Conservation (phyloP, 257 asterid genomes). For the Fraxinus americana region DNA sequence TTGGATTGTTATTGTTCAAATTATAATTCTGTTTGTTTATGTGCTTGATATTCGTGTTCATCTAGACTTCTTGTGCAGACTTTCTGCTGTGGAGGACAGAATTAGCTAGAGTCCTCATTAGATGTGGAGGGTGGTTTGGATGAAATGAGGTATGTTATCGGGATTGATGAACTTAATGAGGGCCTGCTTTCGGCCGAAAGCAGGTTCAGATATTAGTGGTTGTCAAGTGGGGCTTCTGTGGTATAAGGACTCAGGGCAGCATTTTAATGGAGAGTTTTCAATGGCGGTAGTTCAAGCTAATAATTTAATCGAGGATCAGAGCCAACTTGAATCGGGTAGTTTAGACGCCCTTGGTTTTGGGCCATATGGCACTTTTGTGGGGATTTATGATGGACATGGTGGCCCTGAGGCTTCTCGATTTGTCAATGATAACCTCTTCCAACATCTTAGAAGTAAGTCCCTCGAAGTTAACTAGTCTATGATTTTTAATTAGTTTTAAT, state of each 20-base stretch:
- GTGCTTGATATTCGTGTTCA: slow-evolving; percentile 4
- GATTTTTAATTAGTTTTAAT: not conserved
- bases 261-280: slow-evolving; percentile 55
- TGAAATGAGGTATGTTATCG: slow-evolving; percentile 67
- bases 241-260: slow-evolving; percentile 61
- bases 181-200: slow-evolving; percentile 55
- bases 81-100: not conserved
- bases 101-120: slow-evolving; percentile 22
- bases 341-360: slow-evolving; percentile 48
- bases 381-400: slow-evolving; percentile 62
- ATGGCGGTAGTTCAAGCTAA: slow-evolving; percentile 71
- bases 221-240: slow-evolving; percentile 58
- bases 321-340: slow-evolving; percentile 59
- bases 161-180: slow-evolving; percentile 51
- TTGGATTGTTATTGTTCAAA: not conserved
- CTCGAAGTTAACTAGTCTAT: not conserved
- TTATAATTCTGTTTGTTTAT: slow-evolving; percentile 8
- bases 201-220: slow-evolving; percentile 44
- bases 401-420: slow-evolving; percentile 60
- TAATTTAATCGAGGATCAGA: slow-evolving; percentile 58
- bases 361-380: slow-evolving; percentile 57
- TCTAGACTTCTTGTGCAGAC: slow-evolving; percentile 3
- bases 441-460: slow-evolving; percentile 53
- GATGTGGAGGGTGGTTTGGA: slow-evolving; percentile 53
- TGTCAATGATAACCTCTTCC: slow-evolving; percentile 54